Percentiles rank a stretch among this genome's conserved stretches.
Evolutionary conservation across 345 rosid genomes (phyloP).

Genomic region (Abelmoschus esculentus): DNA sequence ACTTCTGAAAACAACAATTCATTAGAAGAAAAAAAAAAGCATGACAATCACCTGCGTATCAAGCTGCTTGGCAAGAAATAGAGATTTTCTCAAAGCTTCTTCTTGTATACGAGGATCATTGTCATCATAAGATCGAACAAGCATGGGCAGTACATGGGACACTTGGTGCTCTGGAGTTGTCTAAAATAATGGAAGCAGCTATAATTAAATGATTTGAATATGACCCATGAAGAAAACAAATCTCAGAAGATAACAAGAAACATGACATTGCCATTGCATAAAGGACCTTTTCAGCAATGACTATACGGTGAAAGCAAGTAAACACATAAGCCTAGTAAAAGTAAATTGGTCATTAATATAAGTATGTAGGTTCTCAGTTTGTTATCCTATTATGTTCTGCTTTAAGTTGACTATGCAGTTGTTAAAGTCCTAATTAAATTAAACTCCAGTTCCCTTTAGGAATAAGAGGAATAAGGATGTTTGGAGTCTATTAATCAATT

Average conservation of each 20-base stretch:
- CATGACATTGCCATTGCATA: neutral
- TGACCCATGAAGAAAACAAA: conserved; percentile 10
- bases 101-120: conserved; percentile 93
- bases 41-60: conserved; percentile 64
- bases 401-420: neutral
- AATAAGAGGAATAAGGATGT: neutral
- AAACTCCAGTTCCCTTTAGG: neutral
- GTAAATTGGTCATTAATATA: neutral
- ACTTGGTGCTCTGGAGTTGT: conserved; percentile 56
- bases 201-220: neutral
- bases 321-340: neutral
- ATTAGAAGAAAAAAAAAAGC: conserved; percentile 11
- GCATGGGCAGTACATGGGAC: conserved; percentile 67
- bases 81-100: conserved; percentile 75
- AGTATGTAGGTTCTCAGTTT: neutral
- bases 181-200: conserved; percentile 36
- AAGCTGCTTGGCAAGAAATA: conserved; percentile 65
- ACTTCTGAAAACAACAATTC: neutral
- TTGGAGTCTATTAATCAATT: neutral
- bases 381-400: neutral
- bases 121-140: conserved; percentile 91
- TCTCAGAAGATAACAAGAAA: neutral
- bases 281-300: neutral
- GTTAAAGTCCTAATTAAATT: neutral
- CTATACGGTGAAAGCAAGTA: neutral